Percentiles rank a stretch among this genome's conserved stretches.
Evolutionary conservation across 129 eudicot species (phyloP).

Genomic region (Helichrysum umbraculigerum): DNA sequence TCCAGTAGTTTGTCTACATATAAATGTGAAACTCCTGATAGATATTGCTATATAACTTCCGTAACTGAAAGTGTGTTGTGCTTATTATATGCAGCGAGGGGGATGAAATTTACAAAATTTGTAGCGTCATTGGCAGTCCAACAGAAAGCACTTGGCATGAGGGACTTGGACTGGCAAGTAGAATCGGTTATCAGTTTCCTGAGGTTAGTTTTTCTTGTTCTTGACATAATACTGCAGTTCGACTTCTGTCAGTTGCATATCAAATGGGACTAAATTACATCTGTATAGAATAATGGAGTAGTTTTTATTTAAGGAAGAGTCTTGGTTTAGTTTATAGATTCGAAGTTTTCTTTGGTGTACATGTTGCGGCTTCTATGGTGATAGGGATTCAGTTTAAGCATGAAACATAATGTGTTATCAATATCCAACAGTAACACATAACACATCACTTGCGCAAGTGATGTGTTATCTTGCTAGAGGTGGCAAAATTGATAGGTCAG

Average conservation of each 20-base stretch:
- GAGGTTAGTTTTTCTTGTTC: conserved; percentile 43
- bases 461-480: not conserved
- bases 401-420: not conserved
- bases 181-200: conserved; percentile 75
- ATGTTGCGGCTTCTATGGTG: not conserved
- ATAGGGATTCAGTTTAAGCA: not conserved
- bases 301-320: not conserved
- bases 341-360: not conserved
- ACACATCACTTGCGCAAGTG: no score
- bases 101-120: conserved; percentile 85
- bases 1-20: no score
- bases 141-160: conserved; percentile 53
- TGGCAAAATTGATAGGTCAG: not conserved
- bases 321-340: not conserved
- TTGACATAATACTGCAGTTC: not conserved
- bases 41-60: not conserved
- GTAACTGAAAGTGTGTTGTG: conserved; percentile 16
- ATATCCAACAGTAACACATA: not conserved
- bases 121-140: conserved; percentile 80
- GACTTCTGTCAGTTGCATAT: not conserved
- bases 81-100: conserved; percentile 56
- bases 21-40: not conserved
- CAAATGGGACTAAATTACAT: not conserved
- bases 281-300: not conserved
- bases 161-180: conserved; percentile 65